Conservation (phyloP, 2,329 filamentous ascomycete genomes). For the Penicillium capsulatum region DNA sequence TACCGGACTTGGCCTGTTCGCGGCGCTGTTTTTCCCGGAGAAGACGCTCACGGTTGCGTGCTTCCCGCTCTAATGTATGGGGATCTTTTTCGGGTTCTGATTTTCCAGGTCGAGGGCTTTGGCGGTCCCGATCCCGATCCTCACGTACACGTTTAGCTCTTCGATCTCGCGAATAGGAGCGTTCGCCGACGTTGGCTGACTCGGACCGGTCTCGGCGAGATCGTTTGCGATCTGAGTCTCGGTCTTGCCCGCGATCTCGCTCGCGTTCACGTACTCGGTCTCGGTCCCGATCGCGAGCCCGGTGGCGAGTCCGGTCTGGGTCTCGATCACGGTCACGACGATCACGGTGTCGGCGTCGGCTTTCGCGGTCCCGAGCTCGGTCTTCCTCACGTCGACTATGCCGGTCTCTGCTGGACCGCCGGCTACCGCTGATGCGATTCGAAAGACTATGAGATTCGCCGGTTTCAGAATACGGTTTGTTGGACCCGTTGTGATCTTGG, state of each 20-base stretch:
- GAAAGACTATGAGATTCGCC: slow-evolving; percentile 23
- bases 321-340: slow-evolving; percentile 20
- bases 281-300: slow-evolving; percentile 32
- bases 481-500: slow-evolving; percentile 19
- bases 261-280: slow-evolving; percentile 24
- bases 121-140: slow-evolving; percentile 20
- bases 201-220: slow-evolving; percentile 41
- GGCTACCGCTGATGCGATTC: slow-evolving; percentile 23
- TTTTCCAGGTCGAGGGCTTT: slow-evolving; percentile 8
- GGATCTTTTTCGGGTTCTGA: slow-evolving; percentile 55
- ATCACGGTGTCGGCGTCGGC: slow-evolving; percentile 23
- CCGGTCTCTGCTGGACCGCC: slow-evolving; percentile 30
- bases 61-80: slow-evolving; percentile 70
- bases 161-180: slow-evolving; percentile 33
- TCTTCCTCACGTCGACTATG: slow-evolving; percentile 30
- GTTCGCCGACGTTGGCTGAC: slow-evolving; percentile 31
- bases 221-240: slow-evolving; percentile 39
- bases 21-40: slow-evolving; percentile 63
- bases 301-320: slow-evolving; percentile 19
- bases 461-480: slow-evolving; percentile 15
- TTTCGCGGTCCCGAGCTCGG: slow-evolving; percentile 21
- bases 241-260: slow-evolving; percentile 34
- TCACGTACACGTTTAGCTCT: slow-evolving; percentile 35
- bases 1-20: slow-evolving; percentile 45
- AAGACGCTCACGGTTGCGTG: slow-evolving; percentile 58